Evolutionary conservation across 129 eudicot genomes (phyloP).

Genomic region (Lonicera japonica): DNA sequence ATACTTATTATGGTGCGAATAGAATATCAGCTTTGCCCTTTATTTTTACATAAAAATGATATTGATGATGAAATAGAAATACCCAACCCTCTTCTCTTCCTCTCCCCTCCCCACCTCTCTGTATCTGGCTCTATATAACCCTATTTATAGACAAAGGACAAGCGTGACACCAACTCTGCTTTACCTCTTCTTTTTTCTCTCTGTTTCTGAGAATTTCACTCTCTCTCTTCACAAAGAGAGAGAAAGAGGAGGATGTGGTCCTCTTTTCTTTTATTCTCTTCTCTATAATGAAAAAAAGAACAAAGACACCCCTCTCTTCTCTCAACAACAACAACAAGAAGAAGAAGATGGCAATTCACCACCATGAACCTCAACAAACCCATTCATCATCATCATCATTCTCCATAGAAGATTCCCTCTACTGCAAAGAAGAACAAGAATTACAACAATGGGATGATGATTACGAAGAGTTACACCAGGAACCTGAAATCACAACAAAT

Average conservation of each 20-base stretch:
- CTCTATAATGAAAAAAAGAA: slow-evolving; percentile 19
- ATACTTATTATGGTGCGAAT: too few relatives aligned
- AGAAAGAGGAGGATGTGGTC: slow-evolving; percentile 6
- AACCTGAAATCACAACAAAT: background rate
- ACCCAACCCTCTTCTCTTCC: background rate
- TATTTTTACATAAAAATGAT: too few relatives aligned
- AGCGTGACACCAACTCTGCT: slow-evolving; percentile 10
- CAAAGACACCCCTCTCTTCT: slow-evolving; percentile 8
- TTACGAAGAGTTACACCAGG: slow-evolving; percentile 9
- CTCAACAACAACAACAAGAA: background rate
- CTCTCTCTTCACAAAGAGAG: slow-evolving; percentile 6
- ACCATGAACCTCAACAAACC: slow-evolving; percentile 1
- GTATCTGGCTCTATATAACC: background rate
- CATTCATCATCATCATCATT: slow-evolving; percentile 11
- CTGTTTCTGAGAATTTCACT: background rate
- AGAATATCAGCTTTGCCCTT: too few relatives aligned
- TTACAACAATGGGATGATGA: slow-evolving; percentile 36
- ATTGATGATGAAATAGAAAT: too few relatives aligned
- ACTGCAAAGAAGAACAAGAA: slow-evolving; percentile 58
- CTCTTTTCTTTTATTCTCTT: slow-evolving; percentile 16
- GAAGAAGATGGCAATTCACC: slow-evolving; percentile 20
- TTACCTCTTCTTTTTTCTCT: background rate
- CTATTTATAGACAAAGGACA: slow-evolving; percentile 32
- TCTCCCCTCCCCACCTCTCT: too few relatives aligned
- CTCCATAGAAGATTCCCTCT: slow-evolving; percentile 41